Base-by-base conservation (phyloP, 192 early-diverging fungal genomes). In the Chytriomyces sp. region DNA sequence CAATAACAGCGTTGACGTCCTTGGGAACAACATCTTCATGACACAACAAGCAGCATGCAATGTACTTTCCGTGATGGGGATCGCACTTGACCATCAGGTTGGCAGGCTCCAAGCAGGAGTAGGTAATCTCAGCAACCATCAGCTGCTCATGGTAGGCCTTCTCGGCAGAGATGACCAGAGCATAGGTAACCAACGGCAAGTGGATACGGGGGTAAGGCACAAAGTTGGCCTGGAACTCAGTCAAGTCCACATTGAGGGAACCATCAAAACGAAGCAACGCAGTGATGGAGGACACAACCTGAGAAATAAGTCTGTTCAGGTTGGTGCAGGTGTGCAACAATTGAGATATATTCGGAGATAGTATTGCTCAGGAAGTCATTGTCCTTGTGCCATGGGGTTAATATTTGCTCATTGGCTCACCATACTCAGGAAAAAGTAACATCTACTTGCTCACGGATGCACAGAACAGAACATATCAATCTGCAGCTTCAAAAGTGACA, bases 21-120 rank as follows among this genome's bases (percentile, higher is more conserved):
- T 96, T 98, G 84, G 94, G 93, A 44, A 95, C 93, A 44, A 98
- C 95, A 80, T 97, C 95, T 80, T 95, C 95, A 81, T 93, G 96
- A 88, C 96, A 98, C 74, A 97, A 84, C 61, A 97, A 86, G 85
- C 96, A 98, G 85, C 93, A 96, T n/a, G 96, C 92, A 80, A 98
- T 82, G 81, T 98, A 97, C 58, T 91, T 88, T 12, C 95, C 96
- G 75, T 94, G 91, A 60, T 86, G 86, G 33, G 96, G 94, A 74
- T 84, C 80, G 30, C 62, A 77, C 17, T 81, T 80, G 3, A 80
- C 73, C 82, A 84, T 84, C 79, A 79, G 82, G 73, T 84, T 84
- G 53, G 65, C 93, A 58, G 91, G 90, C 72, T 93, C 94, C 89
- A 98, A 92, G 93, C 96, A 94, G 83, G 98, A 95, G 65, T 86